Conservation (phyloP, 2,329 filamentous ascomycete species). For the Nemania sp. region DNA sequence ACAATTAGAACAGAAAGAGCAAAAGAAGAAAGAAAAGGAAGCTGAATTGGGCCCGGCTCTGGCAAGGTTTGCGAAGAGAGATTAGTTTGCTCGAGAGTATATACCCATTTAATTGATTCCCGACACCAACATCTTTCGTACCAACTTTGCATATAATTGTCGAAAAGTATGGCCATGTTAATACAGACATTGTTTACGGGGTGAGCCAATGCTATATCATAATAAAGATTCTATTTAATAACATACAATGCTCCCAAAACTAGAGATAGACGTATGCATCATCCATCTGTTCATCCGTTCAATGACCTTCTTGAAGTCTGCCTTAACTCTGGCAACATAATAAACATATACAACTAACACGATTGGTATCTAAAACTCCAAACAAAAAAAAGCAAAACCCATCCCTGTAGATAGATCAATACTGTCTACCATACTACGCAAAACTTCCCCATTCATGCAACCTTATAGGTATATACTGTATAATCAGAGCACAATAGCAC, state of each 20-base stretch:
- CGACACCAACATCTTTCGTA: no score
- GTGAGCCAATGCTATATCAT: background rate
- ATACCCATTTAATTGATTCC: slow-evolving; percentile 19
- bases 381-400: background rate
- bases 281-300: no score
- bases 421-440: no score
- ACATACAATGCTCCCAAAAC: background rate
- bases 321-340: no score
- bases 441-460: no score
- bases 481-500: slow-evolving; percentile 11
- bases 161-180: background rate
- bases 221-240: background rate
- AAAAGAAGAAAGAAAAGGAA: slow-evolving; percentile 64
- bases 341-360: no score
- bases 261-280: background rate
- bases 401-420: no score
- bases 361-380: background rate
- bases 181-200: background rate
- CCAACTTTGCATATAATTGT: no score
- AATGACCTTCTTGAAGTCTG: background rate
- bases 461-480: no score
- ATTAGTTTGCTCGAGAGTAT: slow-evolving; percentile 41
- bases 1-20: slow-evolving; percentile 63
- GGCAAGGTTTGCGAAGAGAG: slow-evolving; percentile 79
- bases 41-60: slow-evolving; percentile 83